A percentile compares a stretch with the other conserved stretches of the same genome.
Conservation (phyloP, 129 eudicot genomes). For the Lactuca sativa region DNA sequence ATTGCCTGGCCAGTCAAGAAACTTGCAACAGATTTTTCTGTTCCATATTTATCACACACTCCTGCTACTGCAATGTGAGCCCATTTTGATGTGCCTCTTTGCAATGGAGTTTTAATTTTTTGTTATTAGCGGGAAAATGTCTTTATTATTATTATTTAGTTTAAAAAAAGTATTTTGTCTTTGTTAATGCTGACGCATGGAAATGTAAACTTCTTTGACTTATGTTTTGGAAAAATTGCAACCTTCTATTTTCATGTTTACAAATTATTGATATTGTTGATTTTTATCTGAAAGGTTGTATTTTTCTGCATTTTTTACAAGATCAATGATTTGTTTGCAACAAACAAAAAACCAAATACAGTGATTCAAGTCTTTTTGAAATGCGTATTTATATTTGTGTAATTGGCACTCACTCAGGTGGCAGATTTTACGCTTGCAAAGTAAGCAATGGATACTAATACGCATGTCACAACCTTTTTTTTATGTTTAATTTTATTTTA, state of each 20-base stretch:
- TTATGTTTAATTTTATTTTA: too few relatives aligned
- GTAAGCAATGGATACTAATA: constrained; percentile 60
- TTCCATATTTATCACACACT: not conserved
- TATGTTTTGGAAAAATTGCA: constrained; percentile 1
- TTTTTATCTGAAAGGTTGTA: constrained; percentile 6
- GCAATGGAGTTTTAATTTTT: not conserved
- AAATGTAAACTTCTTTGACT: not conserved
- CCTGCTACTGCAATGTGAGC: not conserved
- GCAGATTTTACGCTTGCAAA: constrained; percentile 91
- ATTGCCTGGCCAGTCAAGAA: too few relatives aligned
- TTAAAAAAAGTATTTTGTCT: constrained; percentile 6
- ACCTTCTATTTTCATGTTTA: constrained; percentile 1
- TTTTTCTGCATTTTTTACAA: too few relatives aligned
- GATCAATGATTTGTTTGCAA: not conserved
- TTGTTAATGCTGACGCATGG: constrained; percentile 23
- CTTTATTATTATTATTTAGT: not conserved
- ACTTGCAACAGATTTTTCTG: not conserved
- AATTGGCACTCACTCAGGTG: too few relatives aligned
- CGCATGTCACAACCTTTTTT: constrained; percentile 81
- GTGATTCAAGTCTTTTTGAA: not conserved
- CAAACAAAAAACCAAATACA: too few relatives aligned
- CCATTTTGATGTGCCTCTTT: not conserved
- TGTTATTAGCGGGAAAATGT: constrained; percentile 15
- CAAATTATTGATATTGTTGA: not conserved
- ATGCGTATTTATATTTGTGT: constrained; percentile 13